Evolutionary conservation across 1,284 basidiomycete genomes (phyloP), one percentile per base, ranked within the genome.

Genomic region (Ganoderma leucocontextum): DNA sequence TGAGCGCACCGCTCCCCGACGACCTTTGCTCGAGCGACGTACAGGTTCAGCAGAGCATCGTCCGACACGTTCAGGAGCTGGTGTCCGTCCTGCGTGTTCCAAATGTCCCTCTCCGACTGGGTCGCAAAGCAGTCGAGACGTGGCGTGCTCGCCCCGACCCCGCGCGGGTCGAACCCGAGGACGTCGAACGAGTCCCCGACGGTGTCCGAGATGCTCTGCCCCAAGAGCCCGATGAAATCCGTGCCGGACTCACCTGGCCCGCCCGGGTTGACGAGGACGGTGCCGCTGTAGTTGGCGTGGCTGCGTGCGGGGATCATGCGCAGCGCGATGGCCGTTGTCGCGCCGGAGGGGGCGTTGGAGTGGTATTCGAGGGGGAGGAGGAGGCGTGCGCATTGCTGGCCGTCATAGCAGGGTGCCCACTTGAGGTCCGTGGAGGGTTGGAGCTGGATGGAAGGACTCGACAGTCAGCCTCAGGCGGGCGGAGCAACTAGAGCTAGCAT

Each of bases 191-290:
- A 74, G 4, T 79, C 78, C 6, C 55, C 35, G 17, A 57, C 35
- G 35, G n/a, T n/a, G 2, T 35, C 15, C 17, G 33, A n/a, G 17
- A 38, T 36, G 19, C 19, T 38, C 55, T 17, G 33, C 1, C 55
- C 55, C 17, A 36, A 6, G 10, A 9, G 33, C 35, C 19, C 35
- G 4, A 57, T 15, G 55, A 38, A 38, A 2, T 19, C 4, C 17
- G 55, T 57, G 55, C 33, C 55, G 35, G 55, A 57, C 9, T n/a
- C 19, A 2, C 86, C 86, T 8, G 86, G 86, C 0, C 86, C 86
- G 0, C 86, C 86, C 0, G 87, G 87, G 70, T 88, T 88, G 73
- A 86, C 76, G 3, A 87, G 76, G 19, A 87, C 76, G 0, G 85
- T 83, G 0, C 86, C 85, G 39, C 79, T 78, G 71, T 85, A 84